phyloP scores from a whole-genome alignment of 2,329 filamentous ascomycete species.

The Arthrobotrys sinensis region DNA sequence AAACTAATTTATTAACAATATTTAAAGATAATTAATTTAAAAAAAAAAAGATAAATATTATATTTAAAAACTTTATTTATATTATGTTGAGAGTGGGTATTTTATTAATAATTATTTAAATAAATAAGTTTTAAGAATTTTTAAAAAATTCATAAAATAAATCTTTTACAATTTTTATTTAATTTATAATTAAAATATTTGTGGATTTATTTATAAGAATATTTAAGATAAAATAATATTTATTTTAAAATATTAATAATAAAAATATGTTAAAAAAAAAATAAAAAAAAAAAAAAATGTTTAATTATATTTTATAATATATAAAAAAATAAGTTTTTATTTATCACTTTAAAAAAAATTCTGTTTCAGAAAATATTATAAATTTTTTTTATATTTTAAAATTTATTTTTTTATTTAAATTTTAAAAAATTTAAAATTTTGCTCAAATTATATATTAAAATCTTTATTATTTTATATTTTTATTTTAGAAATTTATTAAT shows the following conservation, averaged over 20 bases:
- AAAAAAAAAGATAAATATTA: too few relatives aligned
- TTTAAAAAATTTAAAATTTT: conserved; percentile 1
- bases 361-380: background rate
- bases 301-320: conserved; percentile 4
- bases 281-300: background rate
- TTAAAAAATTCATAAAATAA: background rate
- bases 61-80: too few relatives aligned
- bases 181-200: conserved; percentile 2
- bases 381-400: conserved; percentile 15
- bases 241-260: background rate
- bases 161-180: background rate
- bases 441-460: conserved; percentile 11
- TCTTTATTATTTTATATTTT: background rate
- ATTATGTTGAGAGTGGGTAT: too few relatives aligned
- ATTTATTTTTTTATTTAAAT: conserved; percentile 20
- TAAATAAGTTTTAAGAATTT: too few relatives aligned
- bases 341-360: background rate
- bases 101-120: too few relatives aligned
- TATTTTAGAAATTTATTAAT: conserved; percentile 3
- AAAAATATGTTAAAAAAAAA: background rate
- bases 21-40: too few relatives aligned
- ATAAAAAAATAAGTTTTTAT: background rate
- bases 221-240: background rate
- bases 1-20: too few relatives aligned
- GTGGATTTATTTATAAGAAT: background rate